A percentile compares a stretch with the other conserved stretches of the same genome.
phyloP scores from a whole-genome alignment of 352 stramenopile species.

The Phytopythium delawarense region DNA sequence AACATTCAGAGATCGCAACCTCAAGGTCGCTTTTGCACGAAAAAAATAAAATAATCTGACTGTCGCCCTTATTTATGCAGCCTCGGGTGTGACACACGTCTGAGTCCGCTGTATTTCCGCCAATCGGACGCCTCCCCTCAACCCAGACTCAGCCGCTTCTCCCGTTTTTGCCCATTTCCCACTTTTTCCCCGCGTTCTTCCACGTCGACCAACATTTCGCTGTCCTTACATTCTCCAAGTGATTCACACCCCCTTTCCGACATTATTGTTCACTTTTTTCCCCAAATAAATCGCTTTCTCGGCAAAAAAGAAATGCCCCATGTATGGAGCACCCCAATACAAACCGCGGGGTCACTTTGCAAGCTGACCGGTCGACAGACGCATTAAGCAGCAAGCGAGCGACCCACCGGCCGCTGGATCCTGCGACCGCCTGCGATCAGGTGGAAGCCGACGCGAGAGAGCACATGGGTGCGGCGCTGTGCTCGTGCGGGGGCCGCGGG shows the following conservation, averaged over 20 bases:
- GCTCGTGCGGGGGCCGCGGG: slow-evolving; percentile 35
- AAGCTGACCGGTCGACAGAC: neutral
- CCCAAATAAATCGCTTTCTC: too few species aligned
- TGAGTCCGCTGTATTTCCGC: neutral
- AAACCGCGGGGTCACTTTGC: neutral
- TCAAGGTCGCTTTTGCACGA: too few species aligned
- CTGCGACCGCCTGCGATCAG: too few species aligned
- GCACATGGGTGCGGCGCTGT: slow-evolving; percentile 49
- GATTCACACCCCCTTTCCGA: too few species aligned
- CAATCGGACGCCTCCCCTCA: neutral
- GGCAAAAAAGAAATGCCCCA: neutral
- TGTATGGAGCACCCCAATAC: neutral
- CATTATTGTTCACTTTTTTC: too few species aligned
- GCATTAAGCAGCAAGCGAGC: too few species aligned
- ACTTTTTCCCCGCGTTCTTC: neutral
- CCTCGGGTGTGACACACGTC: neutral
- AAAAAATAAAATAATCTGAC: neutral
- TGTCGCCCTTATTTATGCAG: neutral
- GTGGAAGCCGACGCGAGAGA: too few species aligned
- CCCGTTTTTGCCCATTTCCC: neutral
- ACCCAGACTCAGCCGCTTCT: neutral
- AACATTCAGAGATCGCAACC: too few species aligned
- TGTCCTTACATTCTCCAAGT: too few species aligned
- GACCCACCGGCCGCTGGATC: too few species aligned
- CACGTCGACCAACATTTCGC: neutral